Conservation (phyloP, 306 rosid species). For the Biancaea sappan region DNA sequence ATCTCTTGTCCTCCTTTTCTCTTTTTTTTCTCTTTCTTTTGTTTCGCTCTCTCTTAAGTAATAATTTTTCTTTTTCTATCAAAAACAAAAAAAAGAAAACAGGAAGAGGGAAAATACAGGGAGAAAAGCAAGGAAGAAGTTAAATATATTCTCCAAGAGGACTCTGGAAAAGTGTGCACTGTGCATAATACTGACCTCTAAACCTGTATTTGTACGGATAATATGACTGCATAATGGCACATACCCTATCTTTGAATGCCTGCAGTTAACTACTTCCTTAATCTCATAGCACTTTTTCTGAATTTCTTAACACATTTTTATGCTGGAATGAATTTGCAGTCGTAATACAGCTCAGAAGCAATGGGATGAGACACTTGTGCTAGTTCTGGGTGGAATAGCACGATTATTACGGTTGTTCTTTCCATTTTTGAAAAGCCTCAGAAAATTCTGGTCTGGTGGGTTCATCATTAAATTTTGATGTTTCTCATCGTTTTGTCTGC, state of each 20-base stretch:
- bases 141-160: constrained; percentile 2
- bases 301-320: constrained; percentile 4
- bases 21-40: too few species aligned
- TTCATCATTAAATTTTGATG: constrained; percentile 35
- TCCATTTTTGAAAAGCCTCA: constrained; percentile 78
- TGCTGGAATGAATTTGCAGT: constrained; percentile 58
- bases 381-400: constrained; percentile 90
- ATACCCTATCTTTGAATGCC: not conserved
- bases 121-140: not conserved
- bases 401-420: constrained; percentile 88
- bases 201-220: constrained; percentile 7
- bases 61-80: too few species aligned
- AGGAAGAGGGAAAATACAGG: constrained; percentile 5
- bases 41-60: too few species aligned
- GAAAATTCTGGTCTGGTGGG: constrained; percentile 89
- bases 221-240: constrained; percentile 17
- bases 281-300: constrained; percentile 16
- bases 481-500: constrained; percentile 31
- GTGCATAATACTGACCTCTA: constrained; percentile 5
- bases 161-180: constrained; percentile 13
- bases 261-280: constrained; percentile 9
- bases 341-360: constrained; percentile 99
- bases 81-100: too few species aligned
- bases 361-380: constrained; percentile 97
- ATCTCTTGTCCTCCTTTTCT: too few species aligned